These are phyloP conservation scores for Lachnellula occidentalis DNA, from an alignment of 2,329 filamentous ascomycete species.

Conservation along the genomic window DNA sequence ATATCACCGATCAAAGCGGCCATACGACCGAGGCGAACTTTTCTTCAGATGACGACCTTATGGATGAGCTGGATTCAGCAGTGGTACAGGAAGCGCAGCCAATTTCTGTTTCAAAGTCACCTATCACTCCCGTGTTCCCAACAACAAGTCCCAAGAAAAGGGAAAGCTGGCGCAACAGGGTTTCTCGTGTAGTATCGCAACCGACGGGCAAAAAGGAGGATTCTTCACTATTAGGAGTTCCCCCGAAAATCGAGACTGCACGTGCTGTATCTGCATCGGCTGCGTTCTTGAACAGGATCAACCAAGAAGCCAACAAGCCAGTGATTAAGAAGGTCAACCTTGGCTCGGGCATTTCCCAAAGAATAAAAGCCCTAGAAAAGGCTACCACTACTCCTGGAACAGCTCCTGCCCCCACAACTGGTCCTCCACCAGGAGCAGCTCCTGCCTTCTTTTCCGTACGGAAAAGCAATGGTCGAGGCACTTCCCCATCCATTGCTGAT, in stretches of 20 bases:
- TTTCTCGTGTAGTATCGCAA: conserved; percentile 33
- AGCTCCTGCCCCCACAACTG: conserved; percentile 12
- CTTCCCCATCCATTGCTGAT: conserved; percentile 34
- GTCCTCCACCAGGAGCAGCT: conserved; percentile 37
- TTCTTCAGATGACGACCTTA: conserved; percentile 70
- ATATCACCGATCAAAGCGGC: conserved; percentile 29
- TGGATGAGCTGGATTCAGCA: conserved; percentile 80
- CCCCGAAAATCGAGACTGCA: conserved; percentile 23
- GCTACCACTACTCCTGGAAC: conserved; percentile 49
- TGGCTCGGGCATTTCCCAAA: conserved; percentile 85
- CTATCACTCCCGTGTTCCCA: conserved; percentile 61
- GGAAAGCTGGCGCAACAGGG: conserved; percentile 20
- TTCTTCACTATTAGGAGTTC: conserved; percentile 37
- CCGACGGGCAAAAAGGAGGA: conserved; percentile 30
- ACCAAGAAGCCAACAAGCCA: conserved; percentile 45
- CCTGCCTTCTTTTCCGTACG: conserved; percentile 57
- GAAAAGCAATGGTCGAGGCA: conserved; percentile 34
- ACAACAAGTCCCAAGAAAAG: conserved; percentile 22
- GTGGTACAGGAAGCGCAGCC: conserved; percentile 80
- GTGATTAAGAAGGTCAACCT: conserved; percentile 72
- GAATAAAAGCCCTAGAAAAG: conserved; percentile 89
- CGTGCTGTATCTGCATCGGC: conserved; percentile 44
- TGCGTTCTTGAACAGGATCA: conserved; percentile 50
- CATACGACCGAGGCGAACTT: conserved; percentile 42
- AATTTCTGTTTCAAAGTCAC: conserved; percentile 74